Evolutionary conservation across 768 basidiomycete genomes (phyloP).

Genomic region (Lactifluus volemus): DNA sequence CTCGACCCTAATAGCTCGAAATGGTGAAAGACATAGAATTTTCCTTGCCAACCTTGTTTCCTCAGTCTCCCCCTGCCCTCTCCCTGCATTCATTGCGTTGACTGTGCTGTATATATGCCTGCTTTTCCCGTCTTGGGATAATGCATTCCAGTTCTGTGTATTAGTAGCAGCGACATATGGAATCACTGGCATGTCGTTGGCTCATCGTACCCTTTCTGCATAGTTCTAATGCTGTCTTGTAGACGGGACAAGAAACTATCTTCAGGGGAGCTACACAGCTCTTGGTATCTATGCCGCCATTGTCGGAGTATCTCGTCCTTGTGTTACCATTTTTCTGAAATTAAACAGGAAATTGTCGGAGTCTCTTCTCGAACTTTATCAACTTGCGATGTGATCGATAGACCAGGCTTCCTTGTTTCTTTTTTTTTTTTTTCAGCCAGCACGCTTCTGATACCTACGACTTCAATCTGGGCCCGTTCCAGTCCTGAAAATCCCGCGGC

Average conservation of each 20-base stretch:
- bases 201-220: not conserved
- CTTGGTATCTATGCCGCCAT: not conserved
- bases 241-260: not conserved
- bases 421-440: not conserved
- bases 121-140: not conserved
- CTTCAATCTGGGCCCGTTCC: not conserved
- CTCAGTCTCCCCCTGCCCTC: not conserved
- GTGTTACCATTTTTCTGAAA: not conserved
- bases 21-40: not conserved
- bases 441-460: not conserved
- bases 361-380: conserved; percentile 10
- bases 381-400: not conserved
- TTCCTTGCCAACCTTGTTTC: conserved; percentile 4
- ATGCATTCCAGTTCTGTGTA: not conserved
- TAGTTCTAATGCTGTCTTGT: not conserved
- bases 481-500: not conserved
- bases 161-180: not conserved
- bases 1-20: not conserved
- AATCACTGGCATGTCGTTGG: not conserved
- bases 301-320: not conserved
- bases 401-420: not conserved
- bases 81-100: not conserved
- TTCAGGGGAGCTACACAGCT: not conserved
- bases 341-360: not conserved
- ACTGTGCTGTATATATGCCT: not conserved